These are phyloP conservation scores for Aspergillus wentii DNA, from an alignment of 495 filamentous ascomycete species.

Conservation along the genomic window DNA sequence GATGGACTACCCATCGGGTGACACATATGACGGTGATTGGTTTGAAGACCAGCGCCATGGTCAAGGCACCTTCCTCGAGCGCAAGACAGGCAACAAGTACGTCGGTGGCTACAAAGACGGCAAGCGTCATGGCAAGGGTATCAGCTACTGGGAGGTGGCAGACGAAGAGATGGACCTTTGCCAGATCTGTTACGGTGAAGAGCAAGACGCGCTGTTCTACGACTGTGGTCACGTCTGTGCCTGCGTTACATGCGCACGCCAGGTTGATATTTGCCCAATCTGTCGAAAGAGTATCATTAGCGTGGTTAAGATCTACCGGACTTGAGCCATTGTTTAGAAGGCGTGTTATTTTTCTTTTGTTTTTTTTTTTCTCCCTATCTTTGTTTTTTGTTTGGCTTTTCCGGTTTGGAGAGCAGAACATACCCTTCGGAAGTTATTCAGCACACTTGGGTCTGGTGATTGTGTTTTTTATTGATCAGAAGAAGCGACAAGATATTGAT, in stretches of 20 bases:
- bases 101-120: slow-evolving; percentile 59
- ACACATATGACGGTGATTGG: slow-evolving; percentile 60
- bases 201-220: slow-evolving; percentile 57
- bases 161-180: slow-evolving; percentile 60
- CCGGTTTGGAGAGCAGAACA: no score
- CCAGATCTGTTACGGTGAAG: slow-evolving; percentile 61
- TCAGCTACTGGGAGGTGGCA: slow-evolving; percentile 57
- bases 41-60: slow-evolving; percentile 51
- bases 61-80: slow-evolving; percentile 54
- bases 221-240: slow-evolving; percentile 65
- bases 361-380: background rate
- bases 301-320: slow-evolving; percentile 55
- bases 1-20: slow-evolving; percentile 57
- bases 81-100: slow-evolving; percentile 58
- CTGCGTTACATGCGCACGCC: slow-evolving; percentile 56
- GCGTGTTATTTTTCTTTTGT: background rate
- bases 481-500: no score
- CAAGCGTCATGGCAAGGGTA: slow-evolving; percentile 58
- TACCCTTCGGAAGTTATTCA: no score
- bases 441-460: no score
- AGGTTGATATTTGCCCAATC: slow-evolving; percentile 61
- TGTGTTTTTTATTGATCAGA: no score
- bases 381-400: background rate
- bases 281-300: slow-evolving; percentile 56
- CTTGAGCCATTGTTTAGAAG: slow-evolving; percentile 16